Conservation (phyloP, 2,329 filamentous ascomycete species). For the Pestalotiopsis sp. region DNA sequence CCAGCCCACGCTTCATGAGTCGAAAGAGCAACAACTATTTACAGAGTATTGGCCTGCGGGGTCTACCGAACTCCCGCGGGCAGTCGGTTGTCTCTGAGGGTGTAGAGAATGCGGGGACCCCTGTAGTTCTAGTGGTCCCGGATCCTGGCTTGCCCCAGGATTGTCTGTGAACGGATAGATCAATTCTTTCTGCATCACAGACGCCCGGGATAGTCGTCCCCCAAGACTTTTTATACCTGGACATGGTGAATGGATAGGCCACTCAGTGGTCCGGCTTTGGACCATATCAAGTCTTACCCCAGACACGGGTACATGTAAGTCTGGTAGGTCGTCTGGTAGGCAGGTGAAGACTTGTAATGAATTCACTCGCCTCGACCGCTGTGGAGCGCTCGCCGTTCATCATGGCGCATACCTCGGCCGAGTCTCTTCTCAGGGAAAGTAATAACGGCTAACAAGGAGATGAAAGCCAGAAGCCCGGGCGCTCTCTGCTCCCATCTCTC, state of each 20-base stretch:
- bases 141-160: neutral
- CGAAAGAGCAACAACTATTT: neutral
- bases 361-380: neutral
- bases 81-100: neutral
- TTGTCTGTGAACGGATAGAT: neutral
- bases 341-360: neutral
- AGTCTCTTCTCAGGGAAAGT: neutral
- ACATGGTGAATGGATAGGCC: neutral
- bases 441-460: neutral
- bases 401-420: neutral
- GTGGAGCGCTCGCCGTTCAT: neutral
- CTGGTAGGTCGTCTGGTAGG: neutral
- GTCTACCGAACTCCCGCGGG: neutral
- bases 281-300: neutral
- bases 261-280: neutral
- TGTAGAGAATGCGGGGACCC: neutral
- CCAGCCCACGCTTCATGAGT: neutral
- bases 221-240: neutral
- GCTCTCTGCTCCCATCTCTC: neutral
- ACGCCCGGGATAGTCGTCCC: neutral
- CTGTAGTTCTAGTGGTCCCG: neutral
- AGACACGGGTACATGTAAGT: neutral
- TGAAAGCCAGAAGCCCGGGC: neutral
- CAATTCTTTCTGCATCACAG: neutral
- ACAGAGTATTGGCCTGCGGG: neutral